Conservation (phyloP, 371 early-diverging fungal genomes). For the Rhizopus arrhizus region DNA sequence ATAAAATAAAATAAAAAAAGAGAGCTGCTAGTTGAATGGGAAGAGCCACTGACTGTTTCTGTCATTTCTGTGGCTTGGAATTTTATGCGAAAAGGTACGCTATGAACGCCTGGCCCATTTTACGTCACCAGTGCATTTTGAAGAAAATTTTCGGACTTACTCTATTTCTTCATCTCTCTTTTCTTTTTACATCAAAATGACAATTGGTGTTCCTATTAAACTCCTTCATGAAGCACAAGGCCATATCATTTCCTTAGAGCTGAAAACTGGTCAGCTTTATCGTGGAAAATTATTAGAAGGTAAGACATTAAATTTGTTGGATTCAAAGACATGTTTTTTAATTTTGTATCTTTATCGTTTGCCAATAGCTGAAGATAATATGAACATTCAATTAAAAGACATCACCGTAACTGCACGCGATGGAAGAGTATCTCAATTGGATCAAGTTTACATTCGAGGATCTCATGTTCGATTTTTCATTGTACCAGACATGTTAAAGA, state of each 20-base stretch:
- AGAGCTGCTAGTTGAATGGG: background rate
- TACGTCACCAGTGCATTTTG: background rate
- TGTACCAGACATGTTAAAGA: slow-evolving; percentile 97
- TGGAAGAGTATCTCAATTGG: slow-evolving; percentile 87
- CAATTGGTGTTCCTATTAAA: slow-evolving; percentile 94
- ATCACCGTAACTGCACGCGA: slow-evolving; percentile 92
- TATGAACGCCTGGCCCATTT: background rate
- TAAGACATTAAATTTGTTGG: slow-evolving; percentile 22
- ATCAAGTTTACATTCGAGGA: slow-evolving; percentile 96
- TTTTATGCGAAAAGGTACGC: background rate
- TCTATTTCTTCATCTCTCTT: slow-evolving; percentile 2
- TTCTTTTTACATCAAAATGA: slow-evolving; percentile 51
- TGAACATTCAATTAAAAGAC: slow-evolving; percentile 95
- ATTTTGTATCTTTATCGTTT: background rate
- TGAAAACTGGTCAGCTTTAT: slow-evolving; percentile 91
- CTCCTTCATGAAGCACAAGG: slow-evolving; percentile 97
- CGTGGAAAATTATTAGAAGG: slow-evolving; percentile 93
- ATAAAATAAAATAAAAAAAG: background rate
- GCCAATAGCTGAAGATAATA: slow-evolving; percentile 91
- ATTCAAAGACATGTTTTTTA: no score
- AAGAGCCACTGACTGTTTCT: background rate
- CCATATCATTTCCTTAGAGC: slow-evolving; percentile 93
- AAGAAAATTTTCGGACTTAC: slow-evolving; percentile 4
- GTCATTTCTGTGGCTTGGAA: background rate
- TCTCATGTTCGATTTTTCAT: slow-evolving; percentile 95